Evolutionary conservation across 2,329 filamentous ascomycete species (phyloP), one percentile per base, ranked within the genome.

Genomic region (Hymenoscyphus scutula): DNA sequence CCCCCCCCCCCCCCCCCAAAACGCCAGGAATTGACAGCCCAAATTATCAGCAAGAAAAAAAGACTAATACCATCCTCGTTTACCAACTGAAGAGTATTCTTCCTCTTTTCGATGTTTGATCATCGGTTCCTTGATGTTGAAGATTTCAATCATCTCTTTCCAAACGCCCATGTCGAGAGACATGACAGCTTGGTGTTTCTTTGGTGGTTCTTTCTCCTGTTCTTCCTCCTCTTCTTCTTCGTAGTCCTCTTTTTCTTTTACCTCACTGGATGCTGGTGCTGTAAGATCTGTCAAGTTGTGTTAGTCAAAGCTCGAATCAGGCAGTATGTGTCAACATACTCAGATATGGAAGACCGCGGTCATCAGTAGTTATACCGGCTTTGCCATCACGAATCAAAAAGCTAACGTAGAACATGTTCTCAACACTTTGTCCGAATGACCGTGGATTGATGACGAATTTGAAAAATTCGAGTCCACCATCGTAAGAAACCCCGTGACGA

Each of bases 331-430:
- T 32, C 15, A 11, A 82, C 89, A 80, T 81, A 96, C 92, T 81
- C 56, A 98, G 76, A 25, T 91, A 86, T n/a, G 93, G 93, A 51
- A 97, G 78, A 1, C 84, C 87, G 64, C 89, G 78, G 13, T 86
- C 82, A 71, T 97, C 93, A 61, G 86, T 83, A 2, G 84, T 81
- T n/a, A 99, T 82, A 37, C 85, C 86, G 5, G 92, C 84, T 64
- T 84, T 86, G 11, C 92, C 92, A 76, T 99, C 95, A 62, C 91
- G 87, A 64, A 98, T 92, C 64, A 99, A 78, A 73, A 99, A 99
- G 74, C 91, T 96, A 69, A 97, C 85, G 74, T 98, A 98, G 76
- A 99, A 99, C 70, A 99, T 81, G 71, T 99, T 99, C 74, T 99
- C 95, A 6, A 99, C 88, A 0, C 92, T 97, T 76, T 99, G 95